Percentiles rank a stretch among this genome's conserved stretches.
These are phyloP conservation scores for Brassica nigra DNA, from an alignment of 345 rosid genomes.

Conservation along the genomic window DNA sequence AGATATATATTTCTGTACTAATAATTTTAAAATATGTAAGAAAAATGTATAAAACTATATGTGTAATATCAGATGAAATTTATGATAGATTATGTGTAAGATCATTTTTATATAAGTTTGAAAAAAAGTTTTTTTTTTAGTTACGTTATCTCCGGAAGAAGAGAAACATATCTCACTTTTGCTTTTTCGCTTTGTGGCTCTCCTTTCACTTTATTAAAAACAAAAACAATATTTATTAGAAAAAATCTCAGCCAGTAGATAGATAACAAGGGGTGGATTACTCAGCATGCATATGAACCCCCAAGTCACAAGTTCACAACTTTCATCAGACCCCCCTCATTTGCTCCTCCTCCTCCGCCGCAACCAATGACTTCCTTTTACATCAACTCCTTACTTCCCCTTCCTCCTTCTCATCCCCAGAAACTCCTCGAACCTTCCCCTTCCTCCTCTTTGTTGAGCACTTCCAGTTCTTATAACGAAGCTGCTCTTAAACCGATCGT, in stretches of 20 bases:
- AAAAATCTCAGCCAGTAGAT: slow-evolving; percentile 35
- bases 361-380: slow-evolving; percentile 63
- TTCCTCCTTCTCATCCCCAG: slow-evolving; percentile 53
- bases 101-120: background rate
- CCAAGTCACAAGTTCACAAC: slow-evolving; percentile 19
- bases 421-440: slow-evolving; percentile 48
- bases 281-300: slow-evolving; percentile 27
- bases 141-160: no score
- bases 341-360: slow-evolving; percentile 6
- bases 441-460: slow-evolving; percentile 36
- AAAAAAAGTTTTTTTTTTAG: no score
- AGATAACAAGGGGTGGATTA: slow-evolving; percentile 6
- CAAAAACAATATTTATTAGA: background rate
- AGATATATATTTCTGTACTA: background rate
- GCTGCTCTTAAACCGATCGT: slow-evolving; percentile 62
- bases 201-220: background rate
- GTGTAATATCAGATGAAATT: background rate
- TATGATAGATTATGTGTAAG: no score
- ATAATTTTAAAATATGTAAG: background rate
- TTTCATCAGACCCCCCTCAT: slow-evolving; percentile 29
- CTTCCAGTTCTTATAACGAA: slow-evolving; percentile 19
- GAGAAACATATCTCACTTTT: background rate
- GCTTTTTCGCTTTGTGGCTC: background rate
- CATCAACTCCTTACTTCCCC: slow-evolving; percentile 57
- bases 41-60: background rate